These are phyloP conservation scores for Crithidia mellificae DNA, from an alignment of 208 protist species.

Conservation along the genomic window DNA sequence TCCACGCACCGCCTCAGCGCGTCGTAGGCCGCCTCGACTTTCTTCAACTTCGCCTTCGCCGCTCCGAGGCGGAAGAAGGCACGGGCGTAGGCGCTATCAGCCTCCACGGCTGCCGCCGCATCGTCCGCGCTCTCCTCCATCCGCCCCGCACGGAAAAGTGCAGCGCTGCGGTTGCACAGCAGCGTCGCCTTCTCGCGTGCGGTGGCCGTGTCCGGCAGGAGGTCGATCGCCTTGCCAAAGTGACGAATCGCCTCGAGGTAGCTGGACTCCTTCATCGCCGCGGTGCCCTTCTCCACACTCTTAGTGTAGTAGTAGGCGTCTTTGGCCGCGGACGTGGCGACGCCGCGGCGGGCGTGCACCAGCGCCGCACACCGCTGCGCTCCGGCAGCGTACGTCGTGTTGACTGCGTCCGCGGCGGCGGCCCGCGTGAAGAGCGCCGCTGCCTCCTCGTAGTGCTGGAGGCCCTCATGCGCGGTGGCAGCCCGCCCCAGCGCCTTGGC, in stretches of 20 bases:
- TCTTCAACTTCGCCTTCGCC: conserved; percentile 57
- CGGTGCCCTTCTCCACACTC: conserved; percentile 67
- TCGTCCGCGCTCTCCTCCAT: conserved; percentile 65
- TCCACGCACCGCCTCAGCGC: conserved; percentile 56
- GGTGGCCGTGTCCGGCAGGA: conserved; percentile 31
- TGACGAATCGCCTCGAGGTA: conserved; percentile 75
- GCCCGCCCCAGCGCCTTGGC: conserved; percentile 61
- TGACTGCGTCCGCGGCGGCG: conserved; percentile 33
- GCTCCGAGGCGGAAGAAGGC: conserved; percentile 73
- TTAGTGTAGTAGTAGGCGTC: conserved; percentile 82
- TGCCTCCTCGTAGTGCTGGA: conserved; percentile 74
- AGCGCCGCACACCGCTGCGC: conserved; percentile 47
- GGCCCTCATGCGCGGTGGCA: conserved; percentile 71
- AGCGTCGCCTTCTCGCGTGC: conserved; percentile 56
- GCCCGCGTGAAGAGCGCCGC: conserved; percentile 42
- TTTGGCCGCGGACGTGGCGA: conserved; percentile 39
- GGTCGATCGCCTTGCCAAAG: conserved; percentile 77
- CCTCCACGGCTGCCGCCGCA: conserved; percentile 41
- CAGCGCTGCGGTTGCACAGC: conserved; percentile 77
- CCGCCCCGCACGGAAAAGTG: conserved; percentile 47
- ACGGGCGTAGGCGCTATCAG: conserved; percentile 69
- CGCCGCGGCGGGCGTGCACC: conserved; percentile 40
- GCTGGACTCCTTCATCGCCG: conserved; percentile 64
- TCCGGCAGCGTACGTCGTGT: conserved; percentile 34
- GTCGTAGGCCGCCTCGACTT: conserved; percentile 43